phyloP scores from a whole-genome alignment of 1,284 basidiomycete species.

The Microbotryum saponariae region DNA sequence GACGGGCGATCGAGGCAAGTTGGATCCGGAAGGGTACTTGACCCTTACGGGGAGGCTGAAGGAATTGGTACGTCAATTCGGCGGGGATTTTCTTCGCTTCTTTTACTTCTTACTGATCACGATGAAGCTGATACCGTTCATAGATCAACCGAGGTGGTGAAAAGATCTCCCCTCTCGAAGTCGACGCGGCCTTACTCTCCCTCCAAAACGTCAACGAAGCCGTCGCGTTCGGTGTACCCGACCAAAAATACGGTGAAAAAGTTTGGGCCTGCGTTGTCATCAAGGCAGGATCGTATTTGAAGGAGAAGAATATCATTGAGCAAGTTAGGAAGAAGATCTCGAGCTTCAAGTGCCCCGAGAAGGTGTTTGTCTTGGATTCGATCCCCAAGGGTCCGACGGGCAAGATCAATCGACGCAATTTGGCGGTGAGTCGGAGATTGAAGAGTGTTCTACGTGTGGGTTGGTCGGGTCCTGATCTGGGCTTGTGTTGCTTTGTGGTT shows the following conservation, averaged over 20 bases:
- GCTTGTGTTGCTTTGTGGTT: neutral
- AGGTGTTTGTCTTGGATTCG: constrained; percentile 40
- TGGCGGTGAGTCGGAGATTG: constrained; percentile 5
- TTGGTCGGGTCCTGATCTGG: neutral
- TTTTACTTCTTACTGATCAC: no score
- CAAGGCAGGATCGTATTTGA: constrained; percentile 28
- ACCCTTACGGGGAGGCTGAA: constrained; percentile 55
- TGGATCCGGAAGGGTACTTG: constrained; percentile 56
- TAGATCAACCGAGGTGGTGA: constrained; percentile 43
- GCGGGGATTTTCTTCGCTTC: constrained; percentile 13
- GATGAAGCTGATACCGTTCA: no score
- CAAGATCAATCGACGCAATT: constrained; percentile 23
- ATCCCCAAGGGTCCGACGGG: constrained; percentile 42
- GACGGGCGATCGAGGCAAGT: constrained; percentile 57
- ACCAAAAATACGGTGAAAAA: constrained; percentile 38
- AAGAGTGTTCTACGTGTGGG: no score
- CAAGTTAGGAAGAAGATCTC: constrained; percentile 35
- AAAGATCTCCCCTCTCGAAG: constrained; percentile 60
- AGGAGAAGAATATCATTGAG: constrained; percentile 34
- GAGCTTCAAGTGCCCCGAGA: constrained; percentile 41
- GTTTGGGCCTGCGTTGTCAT: constrained; percentile 42
- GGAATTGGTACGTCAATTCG: constrained; percentile 45
- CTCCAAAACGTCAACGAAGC: constrained; percentile 51
- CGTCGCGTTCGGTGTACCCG: constrained; percentile 43
- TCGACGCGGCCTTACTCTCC: constrained; percentile 48